Base-by-base conservation (phyloP, 208 protist genomes). In the Tritrichomonas musculus region DNA sequence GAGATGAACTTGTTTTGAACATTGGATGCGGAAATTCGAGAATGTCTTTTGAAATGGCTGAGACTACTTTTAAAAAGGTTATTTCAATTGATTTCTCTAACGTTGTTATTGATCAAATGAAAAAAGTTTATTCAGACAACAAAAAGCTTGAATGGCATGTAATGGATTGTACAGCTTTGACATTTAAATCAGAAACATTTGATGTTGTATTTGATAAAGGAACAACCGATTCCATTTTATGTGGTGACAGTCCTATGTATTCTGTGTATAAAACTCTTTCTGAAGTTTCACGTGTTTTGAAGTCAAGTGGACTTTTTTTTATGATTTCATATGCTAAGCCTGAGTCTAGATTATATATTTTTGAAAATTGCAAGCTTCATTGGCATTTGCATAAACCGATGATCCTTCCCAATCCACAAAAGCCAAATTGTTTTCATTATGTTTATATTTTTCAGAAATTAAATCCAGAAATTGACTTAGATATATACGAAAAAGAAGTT, bases 131-230 rank as follows among this genome's bases (percentile, higher is more conserved):
- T 39, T 14, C 25, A 88, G 20, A 33, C 17, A 20, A 88, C 11
- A 14, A 88, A 25, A 88, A 88, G 8, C 4, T 88, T 14, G 13
- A 25, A 20, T 88, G 20, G 14, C n/a, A 88, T 33, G 14, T n/a
- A 27, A 27, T 25, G n/a, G 77, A 88, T 88, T 53, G 44, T 57
- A 53, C 47, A 36, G 39, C 53, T 57, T 57, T 88, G 77, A 88
- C 9, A 0, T 88, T 88, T 33, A 1, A 44, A 88, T 13, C 9
- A 33, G 25, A 88, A 33, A 2, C 44, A 20, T 88, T 88, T 88
- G 77, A 88, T 88, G 33, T 36, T 88, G 77, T 88, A 57, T 88
- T 88, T 47, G 77, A 88, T 17, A 88, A 88, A 88, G 77, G 41
- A 1, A 88, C 77, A 57, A 20, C 57, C 27, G 77, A 88, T 50